phyloP scores from a whole-genome alignment of 495 filamentous ascomycete genomes.

The Penicillium riverlandense region DNA sequence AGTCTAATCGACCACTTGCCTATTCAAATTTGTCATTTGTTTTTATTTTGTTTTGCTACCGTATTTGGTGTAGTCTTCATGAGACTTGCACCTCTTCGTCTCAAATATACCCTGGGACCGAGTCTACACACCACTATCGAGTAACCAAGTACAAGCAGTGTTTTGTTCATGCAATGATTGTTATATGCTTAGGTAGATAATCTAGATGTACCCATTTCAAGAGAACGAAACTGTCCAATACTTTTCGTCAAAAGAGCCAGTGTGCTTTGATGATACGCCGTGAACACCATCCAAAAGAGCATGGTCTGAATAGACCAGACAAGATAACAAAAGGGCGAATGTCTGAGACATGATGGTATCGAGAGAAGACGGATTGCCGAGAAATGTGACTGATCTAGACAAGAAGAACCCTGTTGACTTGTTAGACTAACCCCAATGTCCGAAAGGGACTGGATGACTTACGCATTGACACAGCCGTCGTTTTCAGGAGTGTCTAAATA shows the following conservation, averaged over 20 bases:
- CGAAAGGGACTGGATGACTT: constrained; percentile 7
- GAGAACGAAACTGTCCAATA: constrained; percentile 13
- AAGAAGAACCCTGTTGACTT: constrained; percentile 13
- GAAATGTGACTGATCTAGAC: constrained; percentile 15
- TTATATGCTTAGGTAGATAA: no score
- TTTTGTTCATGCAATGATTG: no score
- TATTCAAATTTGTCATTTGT: background rate
- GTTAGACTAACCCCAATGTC: constrained; percentile 1
- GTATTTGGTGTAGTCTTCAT: no score
- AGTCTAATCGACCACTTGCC: constrained; percentile 3
- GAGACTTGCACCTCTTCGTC: no score
- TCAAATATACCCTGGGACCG: no score
- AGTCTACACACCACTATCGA: no score
- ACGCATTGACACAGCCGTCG: constrained; percentile 73
- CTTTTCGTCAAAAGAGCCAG: constrained; percentile 20
- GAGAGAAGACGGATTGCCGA: constrained; percentile 12
- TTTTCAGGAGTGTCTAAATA: constrained; percentile 60
- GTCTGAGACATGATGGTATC: constrained; percentile 19
- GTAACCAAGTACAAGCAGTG: no score
- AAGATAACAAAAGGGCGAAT: constrained; percentile 10
- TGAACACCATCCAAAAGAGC: constrained; percentile 19
- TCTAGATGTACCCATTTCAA: background rate
- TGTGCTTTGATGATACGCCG: constrained; percentile 17
- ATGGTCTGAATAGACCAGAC: constrained; percentile 14
- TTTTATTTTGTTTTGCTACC: background rate